These are phyloP conservation scores for Phlegmacium glaucopus DNA, from an alignment of 768 basidiomycete species.

Conservation along the genomic window DNA sequence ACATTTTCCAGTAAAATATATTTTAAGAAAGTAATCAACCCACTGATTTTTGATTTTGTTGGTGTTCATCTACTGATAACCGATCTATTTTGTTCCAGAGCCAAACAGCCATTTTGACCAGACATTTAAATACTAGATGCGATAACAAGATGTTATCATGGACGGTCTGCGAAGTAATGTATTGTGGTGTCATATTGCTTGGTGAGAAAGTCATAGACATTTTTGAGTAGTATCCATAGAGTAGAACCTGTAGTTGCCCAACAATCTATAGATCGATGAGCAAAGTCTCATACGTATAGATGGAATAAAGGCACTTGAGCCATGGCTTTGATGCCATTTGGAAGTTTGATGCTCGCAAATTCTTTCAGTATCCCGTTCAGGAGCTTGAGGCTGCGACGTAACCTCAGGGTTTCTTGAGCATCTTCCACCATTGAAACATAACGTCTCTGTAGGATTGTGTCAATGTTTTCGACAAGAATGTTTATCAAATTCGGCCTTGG, in stretches of 20 bases:
- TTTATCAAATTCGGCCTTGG: slow-evolving; percentile 59
- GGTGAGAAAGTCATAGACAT: slow-evolving; percentile 40
- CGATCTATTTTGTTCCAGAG: slow-evolving; percentile 55
- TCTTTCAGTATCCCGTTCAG: slow-evolving; percentile 70
- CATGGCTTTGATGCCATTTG: slow-evolving; percentile 64
- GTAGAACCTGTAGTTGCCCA: slow-evolving; percentile 45
- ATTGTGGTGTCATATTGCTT: slow-evolving; percentile 37
- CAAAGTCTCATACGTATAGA: background rate
- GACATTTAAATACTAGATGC: slow-evolving; percentile 73
- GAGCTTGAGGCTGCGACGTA: slow-evolving; percentile 62
- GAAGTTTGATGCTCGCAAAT: slow-evolving; percentile 67
- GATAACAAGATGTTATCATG: slow-evolving; percentile 46
- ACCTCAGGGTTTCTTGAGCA: slow-evolving; percentile 39
- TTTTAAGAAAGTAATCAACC: slow-evolving; percentile 13
- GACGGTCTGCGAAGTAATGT: slow-evolving; percentile 36
- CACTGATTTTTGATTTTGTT: slow-evolving; percentile 53
- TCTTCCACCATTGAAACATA: slow-evolving; percentile 40
- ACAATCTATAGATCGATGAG: slow-evolving; percentile 41
- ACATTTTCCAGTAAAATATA: slow-evolving; percentile 3
- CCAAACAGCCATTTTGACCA: slow-evolving; percentile 71
- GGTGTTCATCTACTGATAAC: slow-evolving; percentile 38
- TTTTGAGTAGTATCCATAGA: slow-evolving; percentile 60
- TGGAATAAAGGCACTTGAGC: slow-evolving; percentile 41
- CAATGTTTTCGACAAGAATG: slow-evolving; percentile 53
- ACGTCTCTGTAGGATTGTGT: slow-evolving; percentile 48